A percentile compares a stretch with the other conserved stretches of the same genome.
Conservation (phyloP, 2,329 filamentous ascomycete species). For the Monilinia vaccinii-corymbosi region DNA sequence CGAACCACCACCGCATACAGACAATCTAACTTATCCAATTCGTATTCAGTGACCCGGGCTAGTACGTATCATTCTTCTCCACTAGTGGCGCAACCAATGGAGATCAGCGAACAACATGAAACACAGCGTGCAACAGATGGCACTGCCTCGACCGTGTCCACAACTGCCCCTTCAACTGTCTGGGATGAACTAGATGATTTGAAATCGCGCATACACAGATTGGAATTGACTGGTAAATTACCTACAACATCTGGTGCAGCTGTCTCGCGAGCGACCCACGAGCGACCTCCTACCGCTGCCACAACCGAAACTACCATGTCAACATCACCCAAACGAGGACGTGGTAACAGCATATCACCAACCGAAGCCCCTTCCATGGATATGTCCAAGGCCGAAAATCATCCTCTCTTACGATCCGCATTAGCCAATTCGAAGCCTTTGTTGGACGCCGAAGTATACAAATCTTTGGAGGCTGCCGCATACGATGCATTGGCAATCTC, state of each 20-base stretch:
- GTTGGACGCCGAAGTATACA: constrained; percentile 63
- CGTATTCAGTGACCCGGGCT: constrained; percentile 25
- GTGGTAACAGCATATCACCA: constrained; percentile 39
- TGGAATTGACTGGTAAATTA: constrained; percentile 83
- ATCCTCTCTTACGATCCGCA: constrained; percentile 73
- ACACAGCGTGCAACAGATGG: constrained; percentile 46
- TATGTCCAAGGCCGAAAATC: constrained; percentile 45
- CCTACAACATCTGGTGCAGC: constrained; percentile 75
- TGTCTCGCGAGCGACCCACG: constrained; percentile 51
- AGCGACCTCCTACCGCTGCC: constrained; percentile 81
- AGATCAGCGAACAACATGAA: constrained; percentile 35
- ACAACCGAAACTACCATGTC: constrained; percentile 88
- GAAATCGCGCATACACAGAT: constrained; percentile 82
- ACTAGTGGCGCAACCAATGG: constrained; percentile 40
- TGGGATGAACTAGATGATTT: constrained; percentile 97
- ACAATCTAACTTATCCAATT: constrained; percentile 27
- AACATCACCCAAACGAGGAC: constrained; percentile 71
- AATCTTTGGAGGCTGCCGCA: constrained; percentile 70
- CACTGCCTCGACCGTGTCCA: constrained; percentile 81
- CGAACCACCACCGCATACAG: constrained; percentile 24
- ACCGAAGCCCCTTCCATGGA: constrained; percentile 36
- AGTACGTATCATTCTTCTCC: constrained; percentile 45
- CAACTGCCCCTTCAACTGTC: constrained; percentile 81
- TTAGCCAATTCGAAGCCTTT: constrained; percentile 67
- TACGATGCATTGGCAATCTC: constrained; percentile 73